Evolutionary conservation across 1,284 basidiomycete species (phyloP).

Genomic region (Microbotryomycetes sp.): DNA sequence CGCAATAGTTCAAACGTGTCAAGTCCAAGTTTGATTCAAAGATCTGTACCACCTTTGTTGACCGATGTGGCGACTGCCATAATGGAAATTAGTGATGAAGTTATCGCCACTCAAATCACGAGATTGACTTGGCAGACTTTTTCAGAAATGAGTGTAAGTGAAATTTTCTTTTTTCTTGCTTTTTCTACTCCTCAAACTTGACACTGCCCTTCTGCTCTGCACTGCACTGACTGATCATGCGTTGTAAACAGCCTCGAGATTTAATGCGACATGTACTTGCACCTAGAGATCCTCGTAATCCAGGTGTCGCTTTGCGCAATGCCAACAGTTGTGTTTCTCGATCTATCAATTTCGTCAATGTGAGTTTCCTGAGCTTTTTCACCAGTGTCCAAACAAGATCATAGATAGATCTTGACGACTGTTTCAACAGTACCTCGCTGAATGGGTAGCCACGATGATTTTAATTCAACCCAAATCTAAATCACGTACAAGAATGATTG

Average conservation of each 20-base stretch:
- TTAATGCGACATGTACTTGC: slow-evolving; percentile 40
- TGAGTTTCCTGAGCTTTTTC: slow-evolving; percentile 8
- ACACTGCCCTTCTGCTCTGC: too few relatives aligned
- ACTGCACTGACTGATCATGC: not conserved
- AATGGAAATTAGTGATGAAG: slow-evolving; percentile 29
- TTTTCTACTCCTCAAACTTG: too few relatives aligned
- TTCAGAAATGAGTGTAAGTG: slow-evolving; percentile 31
- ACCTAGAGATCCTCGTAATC: slow-evolving; percentile 35
- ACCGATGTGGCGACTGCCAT: slow-evolving; percentile 24
- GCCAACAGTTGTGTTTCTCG: slow-evolving; percentile 32
- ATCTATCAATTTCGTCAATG: slow-evolving; percentile 38
- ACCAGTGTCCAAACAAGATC: not conserved
- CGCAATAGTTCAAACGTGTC: not conserved
- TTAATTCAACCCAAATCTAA: slow-evolving; percentile 37
- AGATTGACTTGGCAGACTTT: slow-evolving; percentile 38
- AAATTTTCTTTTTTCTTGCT: not conserved
- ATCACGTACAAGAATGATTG: slow-evolving; percentile 32
- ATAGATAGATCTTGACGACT: not conserved
- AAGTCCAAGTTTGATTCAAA: not conserved
- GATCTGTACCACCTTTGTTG: not conserved
- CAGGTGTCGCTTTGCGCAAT: slow-evolving; percentile 29
- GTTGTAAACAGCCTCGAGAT: slow-evolving; percentile 35
- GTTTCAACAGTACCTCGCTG: slow-evolving; percentile 14
- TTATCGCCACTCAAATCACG: slow-evolving; percentile 38
- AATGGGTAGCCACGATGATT: slow-evolving; percentile 38